These are phyloP conservation scores for Coccomyxa sp. DNA, from an alignment of 139 green algal species.

Conservation along the genomic window DNA sequence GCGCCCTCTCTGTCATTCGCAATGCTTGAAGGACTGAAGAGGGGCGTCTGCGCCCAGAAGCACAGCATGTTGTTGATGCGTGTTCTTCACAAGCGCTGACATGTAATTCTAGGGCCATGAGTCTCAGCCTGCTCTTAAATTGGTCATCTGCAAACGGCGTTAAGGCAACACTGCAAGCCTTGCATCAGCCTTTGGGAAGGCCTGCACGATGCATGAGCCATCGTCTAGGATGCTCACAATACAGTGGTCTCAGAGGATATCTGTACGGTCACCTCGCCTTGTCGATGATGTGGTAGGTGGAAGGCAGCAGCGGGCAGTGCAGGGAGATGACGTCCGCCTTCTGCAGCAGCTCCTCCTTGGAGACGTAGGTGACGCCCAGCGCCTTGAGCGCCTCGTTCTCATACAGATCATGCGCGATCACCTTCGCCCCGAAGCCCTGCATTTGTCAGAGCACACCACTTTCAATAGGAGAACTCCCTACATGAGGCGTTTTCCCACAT, in stretches of 20 bases:
- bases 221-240: background rate
- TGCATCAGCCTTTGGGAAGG: background rate
- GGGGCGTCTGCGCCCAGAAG: too few relatives aligned
- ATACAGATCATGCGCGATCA: conserved; percentile 57
- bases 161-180: background rate
- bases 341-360: conserved; percentile 49
- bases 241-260: background rate
- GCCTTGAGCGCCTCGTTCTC: conserved; percentile 40
- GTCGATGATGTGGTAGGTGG: conserved; percentile 74
- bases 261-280: conserved; percentile 22
- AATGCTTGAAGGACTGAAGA: too few relatives aligned
- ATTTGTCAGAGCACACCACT: background rate
- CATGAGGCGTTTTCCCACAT: too few relatives aligned
- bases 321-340: conserved; percentile 58
- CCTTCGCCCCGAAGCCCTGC: conserved; percentile 55
- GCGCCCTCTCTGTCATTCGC: background rate
- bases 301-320: conserved; percentile 60
- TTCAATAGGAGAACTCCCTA: too few relatives aligned
- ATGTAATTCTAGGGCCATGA: background rate
- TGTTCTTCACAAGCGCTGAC: too few relatives aligned
- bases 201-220: background rate
- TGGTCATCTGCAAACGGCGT: background rate
- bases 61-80: too few relatives aligned
- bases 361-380: conserved; percentile 53
- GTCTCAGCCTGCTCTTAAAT: background rate